Evolutionary conservation across 345 rosid species (phyloP).

Genomic region (Acer yangbiense): DNA sequence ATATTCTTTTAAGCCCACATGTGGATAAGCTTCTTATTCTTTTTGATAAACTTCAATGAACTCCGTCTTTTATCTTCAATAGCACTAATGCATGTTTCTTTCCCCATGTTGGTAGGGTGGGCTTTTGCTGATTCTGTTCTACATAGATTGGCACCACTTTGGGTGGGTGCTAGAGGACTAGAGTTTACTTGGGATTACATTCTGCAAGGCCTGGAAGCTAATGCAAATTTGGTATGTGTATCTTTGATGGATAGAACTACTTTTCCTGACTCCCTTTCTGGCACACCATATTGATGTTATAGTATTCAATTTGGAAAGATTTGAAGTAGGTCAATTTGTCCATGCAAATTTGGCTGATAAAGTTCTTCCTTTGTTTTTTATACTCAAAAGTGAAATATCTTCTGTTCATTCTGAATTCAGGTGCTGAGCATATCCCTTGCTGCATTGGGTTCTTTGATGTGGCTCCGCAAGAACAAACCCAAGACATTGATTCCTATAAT

Average conservation of each 20-base stretch:
- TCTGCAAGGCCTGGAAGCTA: conserved; percentile 95
- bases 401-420: conserved; percentile 39
- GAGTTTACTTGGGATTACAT: conserved; percentile 95
- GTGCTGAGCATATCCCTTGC: conserved; percentile 89
- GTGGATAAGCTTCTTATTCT: not conserved
- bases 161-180: conserved; percentile 96
- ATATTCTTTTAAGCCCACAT: not conserved
- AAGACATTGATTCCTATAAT: conserved; percentile 84
- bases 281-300: not conserved
- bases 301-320: not conserved
- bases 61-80: not conserved
- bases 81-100: conserved; percentile 3
- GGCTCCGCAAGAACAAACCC: conserved; percentile 97
- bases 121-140: conserved; percentile 96
- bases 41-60: not conserved
- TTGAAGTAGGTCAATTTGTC: conserved; percentile 1
- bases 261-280: not conserved
- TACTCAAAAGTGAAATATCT: not conserved
- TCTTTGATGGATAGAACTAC: not conserved
- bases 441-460: conserved; percentile 94
- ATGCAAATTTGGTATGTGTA: conserved; percentile 76
- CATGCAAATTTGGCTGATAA: not conserved
- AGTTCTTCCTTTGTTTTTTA: not conserved
- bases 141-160: conserved; percentile 91
- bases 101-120: conserved; percentile 65